Conservation (phyloP, 305 asterid species). For the Nicotiana rustica region DNA sequence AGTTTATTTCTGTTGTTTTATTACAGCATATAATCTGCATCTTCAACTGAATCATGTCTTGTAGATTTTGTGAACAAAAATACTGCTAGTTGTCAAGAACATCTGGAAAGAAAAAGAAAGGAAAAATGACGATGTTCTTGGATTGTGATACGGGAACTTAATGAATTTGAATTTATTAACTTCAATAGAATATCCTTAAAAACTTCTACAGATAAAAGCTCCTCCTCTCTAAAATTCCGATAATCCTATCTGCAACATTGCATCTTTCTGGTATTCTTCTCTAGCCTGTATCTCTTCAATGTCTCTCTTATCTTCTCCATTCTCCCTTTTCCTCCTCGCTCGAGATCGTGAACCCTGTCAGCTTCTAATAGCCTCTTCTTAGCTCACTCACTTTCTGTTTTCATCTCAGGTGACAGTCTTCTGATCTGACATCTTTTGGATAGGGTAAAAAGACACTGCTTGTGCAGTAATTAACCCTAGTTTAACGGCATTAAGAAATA, state of each 20-base stretch:
- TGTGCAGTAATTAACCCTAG: constrained; percentile 24
- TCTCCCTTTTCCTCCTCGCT: background rate
- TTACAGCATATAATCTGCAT: constrained; percentile 32
- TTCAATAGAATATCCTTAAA: background rate
- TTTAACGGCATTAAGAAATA: background rate
- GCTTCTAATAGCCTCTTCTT: constrained; percentile 27
- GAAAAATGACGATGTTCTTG: constrained; percentile 20
- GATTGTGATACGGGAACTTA: constrained; percentile 26
- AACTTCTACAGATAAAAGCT: constrained; percentile 10
- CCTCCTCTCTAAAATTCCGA: constrained; percentile 1
- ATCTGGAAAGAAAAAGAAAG: background rate
- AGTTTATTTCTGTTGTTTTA: constrained; percentile 36
- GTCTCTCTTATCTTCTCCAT: constrained; percentile 27
- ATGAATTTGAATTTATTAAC: constrained; percentile 9
- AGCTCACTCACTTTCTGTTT: constrained; percentile 17
- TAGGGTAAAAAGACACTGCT: constrained; percentile 2
- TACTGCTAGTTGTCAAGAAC: constrained; percentile 17
- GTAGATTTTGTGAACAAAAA: constrained; percentile 22
- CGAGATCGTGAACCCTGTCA: constrained; percentile 8
- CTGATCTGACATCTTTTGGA: constrained; percentile 32
- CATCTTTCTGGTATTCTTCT: constrained; percentile 10
- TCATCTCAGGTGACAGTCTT: constrained; percentile 14
- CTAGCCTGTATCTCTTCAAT: background rate
- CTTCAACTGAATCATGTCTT: constrained; percentile 30
- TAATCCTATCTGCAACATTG: background rate